Base-by-base conservation (phyloP, 2,329 filamentous ascomycete species). In the Diaporthe aspalathi region DNA sequence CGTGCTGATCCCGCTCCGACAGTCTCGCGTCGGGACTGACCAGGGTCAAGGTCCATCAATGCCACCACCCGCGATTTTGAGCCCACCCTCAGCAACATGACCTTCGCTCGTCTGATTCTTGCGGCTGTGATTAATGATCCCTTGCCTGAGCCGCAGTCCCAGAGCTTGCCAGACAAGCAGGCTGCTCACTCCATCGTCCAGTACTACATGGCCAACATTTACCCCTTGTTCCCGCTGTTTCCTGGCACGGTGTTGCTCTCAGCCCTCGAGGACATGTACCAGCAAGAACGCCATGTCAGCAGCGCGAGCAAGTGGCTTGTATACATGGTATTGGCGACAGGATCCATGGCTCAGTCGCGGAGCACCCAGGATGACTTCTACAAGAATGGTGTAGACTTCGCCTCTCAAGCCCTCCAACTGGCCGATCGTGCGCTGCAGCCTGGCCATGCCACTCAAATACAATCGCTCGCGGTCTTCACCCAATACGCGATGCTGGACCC, bases 61-160 rank as follows among this genome's bases (percentile, higher is more conserved):
- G 95, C 96, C 35, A 98, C 95, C 0, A 95, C 95, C 1, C 89
- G 94, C 78, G 96, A 98, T 80, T 98, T 98, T 78, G 94, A 97
- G 79, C 92, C 94, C 11, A 94, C 95, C 71, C 91, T 93, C 38
- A 92, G 90, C 72, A 94, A 94, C 77, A 97, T 97, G 88, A 97
- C 94, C 0, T 98, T 98, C 85, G 94, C 94, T 32, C 91, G 94
- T 45, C 87, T 98, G 24, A 92, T 98, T 29, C 84, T 97, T 35
- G 93, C 93, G n/a, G 93, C 95, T 7, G 91, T 93, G 47, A 89
- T 89, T 12, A 93, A 94, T 75, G 91, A 94, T 77, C 84, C 88
- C 9, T 82, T 97, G 27, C 93, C 93, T 5, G 86, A 88, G 56
- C 87, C 87, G 3, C 82, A 86, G 40, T 87, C 89, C 72, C 85